These are phyloP conservation scores for Phytophthora podocarpi DNA, from an alignment of 352 stramenopile genomes.

Conservation along the genomic window DNA sequence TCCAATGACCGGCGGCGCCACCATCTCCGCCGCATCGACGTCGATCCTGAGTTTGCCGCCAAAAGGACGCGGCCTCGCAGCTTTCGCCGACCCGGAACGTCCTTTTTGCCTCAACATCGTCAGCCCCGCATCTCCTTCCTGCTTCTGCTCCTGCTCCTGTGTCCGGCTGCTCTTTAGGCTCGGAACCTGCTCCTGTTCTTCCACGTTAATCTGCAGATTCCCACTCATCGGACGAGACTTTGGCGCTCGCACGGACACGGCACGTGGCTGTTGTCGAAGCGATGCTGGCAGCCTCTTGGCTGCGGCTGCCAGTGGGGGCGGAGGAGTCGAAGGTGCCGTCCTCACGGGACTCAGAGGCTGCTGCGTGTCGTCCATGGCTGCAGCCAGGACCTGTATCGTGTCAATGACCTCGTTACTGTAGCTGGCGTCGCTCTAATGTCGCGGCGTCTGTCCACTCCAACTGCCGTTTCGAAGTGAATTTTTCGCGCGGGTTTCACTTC, in stretches of 20 bases:
- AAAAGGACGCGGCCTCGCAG: slow-evolving; percentile 18
- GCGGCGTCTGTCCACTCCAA: too few species aligned
- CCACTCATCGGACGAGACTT: slow-evolving; percentile 10
- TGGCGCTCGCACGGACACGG: slow-evolving; percentile 7
- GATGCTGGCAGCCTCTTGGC: neutral
- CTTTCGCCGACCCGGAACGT: slow-evolving; percentile 9
- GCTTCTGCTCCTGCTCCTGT: slow-evolving; percentile 10
- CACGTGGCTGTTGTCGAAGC: slow-evolving; percentile 8
- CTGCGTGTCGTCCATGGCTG: slow-evolving; percentile 3
- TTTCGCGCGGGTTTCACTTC: slow-evolving; percentile 15
- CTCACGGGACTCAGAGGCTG: neutral
- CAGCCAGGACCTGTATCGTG: neutral
- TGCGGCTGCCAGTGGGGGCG: neutral
- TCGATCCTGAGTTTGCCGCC: slow-evolving; percentile 50
- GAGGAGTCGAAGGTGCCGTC: too few species aligned
- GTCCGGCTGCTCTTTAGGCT: neutral
- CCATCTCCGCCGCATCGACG: slow-evolving; percentile 40
- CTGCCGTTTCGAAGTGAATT: slow-evolving; percentile 35
- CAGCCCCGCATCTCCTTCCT: slow-evolving; percentile 4
- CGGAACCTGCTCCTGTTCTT: slow-evolving; percentile 1
- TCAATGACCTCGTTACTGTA: neutral
- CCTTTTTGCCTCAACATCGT: slow-evolving; percentile 4
- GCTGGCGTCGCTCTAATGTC: too few species aligned
- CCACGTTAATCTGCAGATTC: slow-evolving; percentile 2
- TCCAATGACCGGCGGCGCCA: slow-evolving; percentile 30